Base-by-base conservation (phyloP, 345 rosid genomes). In the Ailanthus altissimus region DNA sequence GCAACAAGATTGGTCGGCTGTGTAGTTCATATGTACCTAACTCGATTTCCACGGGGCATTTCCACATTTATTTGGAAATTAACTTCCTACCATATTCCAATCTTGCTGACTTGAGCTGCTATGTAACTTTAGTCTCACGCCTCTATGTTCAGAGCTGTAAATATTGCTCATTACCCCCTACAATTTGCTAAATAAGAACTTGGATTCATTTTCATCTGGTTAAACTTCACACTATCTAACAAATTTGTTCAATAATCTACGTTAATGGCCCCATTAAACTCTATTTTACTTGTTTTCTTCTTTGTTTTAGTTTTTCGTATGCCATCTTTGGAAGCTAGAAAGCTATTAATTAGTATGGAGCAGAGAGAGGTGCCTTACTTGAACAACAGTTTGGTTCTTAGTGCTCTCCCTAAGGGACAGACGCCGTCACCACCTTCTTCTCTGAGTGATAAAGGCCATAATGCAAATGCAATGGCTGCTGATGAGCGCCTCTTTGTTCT, bases 321-420 rank as follows among this genome's bases (percentile, higher is more conserved):
- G 4, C 62, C 81, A 51, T 77, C 28, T 43, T 10, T 61, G 38
- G 77, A 77, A 59, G 73, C 68, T 23, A 80, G 83, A 61, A 77
- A 80, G 74, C 57, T 83, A 5, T 67, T 73, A 42, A 32, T 32
- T 3, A 60, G 38, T 18, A 43, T 45, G 16, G 69, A 60, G 57
- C 60, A 60, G 69, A 68, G 32, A 13, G 69, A 51, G 28, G 47
- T 42, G 32, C 23, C 56, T 21, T 46, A 76, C 42, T 16, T 43
- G 36, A 79, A 77, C 71, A 80, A 75, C 14, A 21, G 75, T 43
- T 76, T 63, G 72, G 66, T 79, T 66, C 77, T 67, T 3, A 78
- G 76, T 73, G 81, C 77, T 45, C 78, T 78, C 32, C 85, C 90
- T 38, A 79, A 84, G 78, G 79, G 85, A 54, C 57, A n/a, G 18